Percentiles rank a stretch among this genome's conserved stretches.
Conservation (phyloP, 352 stramenopile species). For the Globisporangium radiosum region DNA sequence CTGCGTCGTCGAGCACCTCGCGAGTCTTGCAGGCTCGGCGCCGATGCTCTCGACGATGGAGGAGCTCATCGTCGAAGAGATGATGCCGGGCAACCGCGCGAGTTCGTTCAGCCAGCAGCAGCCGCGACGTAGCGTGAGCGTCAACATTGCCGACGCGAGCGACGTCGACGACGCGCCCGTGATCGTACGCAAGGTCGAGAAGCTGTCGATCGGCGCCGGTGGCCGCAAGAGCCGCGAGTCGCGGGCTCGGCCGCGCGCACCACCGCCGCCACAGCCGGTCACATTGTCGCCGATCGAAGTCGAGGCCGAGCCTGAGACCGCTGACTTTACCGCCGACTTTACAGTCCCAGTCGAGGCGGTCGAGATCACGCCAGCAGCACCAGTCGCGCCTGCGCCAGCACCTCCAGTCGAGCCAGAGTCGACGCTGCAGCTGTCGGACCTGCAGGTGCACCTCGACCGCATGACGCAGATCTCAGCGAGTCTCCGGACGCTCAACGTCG, state of each 20-base stretch:
- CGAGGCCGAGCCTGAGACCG: slow-evolving; percentile 14
- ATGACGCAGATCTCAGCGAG: slow-evolving; percentile 72
- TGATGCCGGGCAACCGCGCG: slow-evolving; percentile 25
- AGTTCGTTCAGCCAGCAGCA: slow-evolving; percentile 14
- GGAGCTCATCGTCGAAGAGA: slow-evolving; percentile 45
- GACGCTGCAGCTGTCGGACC: slow-evolving; percentile 49
- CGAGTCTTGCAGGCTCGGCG: not conserved
- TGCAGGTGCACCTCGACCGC: slow-evolving; percentile 67
- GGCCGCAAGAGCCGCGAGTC: slow-evolving; percentile 25
- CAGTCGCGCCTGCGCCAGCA: not conserved
- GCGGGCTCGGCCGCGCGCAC: slow-evolving; percentile 2
- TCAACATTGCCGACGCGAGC: slow-evolving; percentile 14
- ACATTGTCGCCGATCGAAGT: slow-evolving; percentile 15
- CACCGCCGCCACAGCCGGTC: slow-evolving; percentile 4
- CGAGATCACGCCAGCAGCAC: slow-evolving; percentile 1
- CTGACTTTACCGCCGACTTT: slow-evolving; percentile 17
- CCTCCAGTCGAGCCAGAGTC: slow-evolving; percentile 3
- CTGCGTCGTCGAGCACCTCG: slow-evolving; percentile 2
- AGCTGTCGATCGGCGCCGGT: slow-evolving; percentile 32
- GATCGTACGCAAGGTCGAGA: slow-evolving; percentile 40
- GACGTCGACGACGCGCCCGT: slow-evolving; percentile 26
- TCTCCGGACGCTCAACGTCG: slow-evolving; percentile 35
- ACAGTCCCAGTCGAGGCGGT: slow-evolving; percentile 5
- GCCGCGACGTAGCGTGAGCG: slow-evolving; percentile 8
- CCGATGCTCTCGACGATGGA: slow-evolving; percentile 19